These are phyloP conservation scores for Kernera saxatilis DNA, from an alignment of 345 rosid genomes.

Conservation along the genomic window DNA sequence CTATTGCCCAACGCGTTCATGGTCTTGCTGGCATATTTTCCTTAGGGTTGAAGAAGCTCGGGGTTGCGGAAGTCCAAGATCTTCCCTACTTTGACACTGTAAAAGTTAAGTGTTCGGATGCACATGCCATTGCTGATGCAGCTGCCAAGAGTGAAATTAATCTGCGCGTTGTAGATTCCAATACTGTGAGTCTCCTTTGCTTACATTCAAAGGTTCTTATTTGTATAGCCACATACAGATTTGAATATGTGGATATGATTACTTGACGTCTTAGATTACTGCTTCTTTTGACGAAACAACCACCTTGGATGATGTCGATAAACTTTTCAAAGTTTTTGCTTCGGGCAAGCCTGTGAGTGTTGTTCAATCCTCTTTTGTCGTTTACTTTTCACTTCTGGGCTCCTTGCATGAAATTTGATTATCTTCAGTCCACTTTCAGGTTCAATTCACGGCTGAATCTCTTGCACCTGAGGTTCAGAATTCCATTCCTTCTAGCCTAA, in stretches of 20 bases:
- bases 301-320: constrained; percentile 86
- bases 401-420: constrained; percentile 7
- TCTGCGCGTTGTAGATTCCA: constrained; percentile 73
- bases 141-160: constrained; percentile 71
- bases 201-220: background rate
- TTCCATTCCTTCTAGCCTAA: constrained; percentile 62
- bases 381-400: background rate
- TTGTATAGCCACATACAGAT: background rate
- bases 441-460: constrained; percentile 79
- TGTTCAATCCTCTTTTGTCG: constrained; percentile 10
- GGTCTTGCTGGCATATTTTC: constrained; percentile 93
- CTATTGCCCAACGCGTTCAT: constrained; percentile 79
- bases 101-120: constrained; percentile 77
- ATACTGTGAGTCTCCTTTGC: constrained; percentile 55
- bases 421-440: constrained; percentile 37
- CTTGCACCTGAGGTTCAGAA: constrained; percentile 76
- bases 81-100: constrained; percentile 95
- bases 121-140: constrained; percentile 70
- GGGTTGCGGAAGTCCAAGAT: constrained; percentile 72
- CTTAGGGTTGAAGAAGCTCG: constrained; percentile 85
- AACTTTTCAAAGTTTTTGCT: constrained; percentile 71
- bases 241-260: constrained; percentile 3
- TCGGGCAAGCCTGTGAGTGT: constrained; percentile 72
- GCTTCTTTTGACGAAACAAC: constrained; percentile 95
- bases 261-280: constrained; percentile 47